Percentiles rank a stretch among this genome's conserved stretches.
Evolutionary conservation across 1,139 yeast genomes (phyloP).

Genomic region (Candida sp.): DNA sequence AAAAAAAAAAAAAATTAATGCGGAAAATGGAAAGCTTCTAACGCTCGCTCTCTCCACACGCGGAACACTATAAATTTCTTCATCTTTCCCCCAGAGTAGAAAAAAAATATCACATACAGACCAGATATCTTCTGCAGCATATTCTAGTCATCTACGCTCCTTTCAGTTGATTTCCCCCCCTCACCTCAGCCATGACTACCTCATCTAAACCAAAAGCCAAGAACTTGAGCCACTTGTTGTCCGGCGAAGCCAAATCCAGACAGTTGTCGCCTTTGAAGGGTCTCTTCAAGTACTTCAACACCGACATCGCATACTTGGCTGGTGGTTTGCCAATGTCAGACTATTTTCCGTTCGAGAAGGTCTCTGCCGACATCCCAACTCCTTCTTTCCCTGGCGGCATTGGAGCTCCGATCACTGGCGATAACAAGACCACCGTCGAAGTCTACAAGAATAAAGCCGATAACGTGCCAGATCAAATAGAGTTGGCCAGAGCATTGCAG

Average conservation of each 20-base stretch:
- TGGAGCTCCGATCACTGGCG: constrained; percentile 63
- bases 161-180: too few relatives aligned
- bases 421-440: constrained; percentile 49
- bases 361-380: constrained; percentile 71
- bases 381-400: constrained; percentile 82
- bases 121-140: background rate
- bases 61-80: background rate
- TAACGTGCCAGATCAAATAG: constrained; percentile 56
- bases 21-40: background rate
- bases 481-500: constrained; percentile 85
- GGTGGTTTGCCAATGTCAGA: constrained; percentile 95
- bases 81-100: background rate
- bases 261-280: constrained; percentile 80
- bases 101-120: background rate
- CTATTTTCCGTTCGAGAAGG: constrained; percentile 88
- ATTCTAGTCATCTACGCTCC: too few relatives aligned
- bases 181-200: background rate
- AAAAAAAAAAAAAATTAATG: background rate
- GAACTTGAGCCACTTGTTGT: constrained; percentile 77
- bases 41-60: background rate
- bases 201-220: constrained; percentile 37
- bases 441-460: constrained; percentile 46
- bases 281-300: constrained; percentile 81
- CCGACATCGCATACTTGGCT: constrained; percentile 86
- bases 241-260: constrained; percentile 81